Evolutionary conservation across 257 asterid species (phyloP).

Genomic region (Scutellaria galericulata): DNA sequence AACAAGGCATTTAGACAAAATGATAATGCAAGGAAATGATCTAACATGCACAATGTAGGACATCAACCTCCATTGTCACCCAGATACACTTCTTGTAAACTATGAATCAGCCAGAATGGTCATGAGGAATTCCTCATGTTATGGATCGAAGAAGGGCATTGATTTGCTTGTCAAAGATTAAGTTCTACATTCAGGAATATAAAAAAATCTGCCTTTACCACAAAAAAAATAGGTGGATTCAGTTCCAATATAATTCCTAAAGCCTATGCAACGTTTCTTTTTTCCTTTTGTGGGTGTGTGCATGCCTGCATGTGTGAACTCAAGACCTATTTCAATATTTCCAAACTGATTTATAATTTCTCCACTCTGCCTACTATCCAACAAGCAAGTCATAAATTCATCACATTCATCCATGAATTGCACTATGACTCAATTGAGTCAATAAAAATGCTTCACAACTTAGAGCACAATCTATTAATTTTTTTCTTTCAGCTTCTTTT

Average conservation of each 20-base stretch:
- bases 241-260: background rate
- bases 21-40: background rate
- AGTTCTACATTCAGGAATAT: background rate
- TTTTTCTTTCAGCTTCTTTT: too few species aligned
- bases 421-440: too few species aligned
- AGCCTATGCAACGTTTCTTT: background rate
- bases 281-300: background rate
- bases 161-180: slow-evolving; percentile 3
- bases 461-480: too few species aligned
- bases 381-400: background rate
- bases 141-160: slow-evolving; percentile 13
- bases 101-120: background rate
- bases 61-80: slow-evolving; percentile 5
- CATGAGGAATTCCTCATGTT: slow-evolving; percentile 12
- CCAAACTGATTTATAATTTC: background rate
- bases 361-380: background rate
- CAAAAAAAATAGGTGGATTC: background rate
- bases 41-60: background rate
- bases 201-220: slow-evolving; percentile 1
- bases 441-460: too few species aligned
- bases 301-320: background rate
- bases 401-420: background rate
- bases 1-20: background rate
- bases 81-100: background rate
- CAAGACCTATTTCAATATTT: slow-evolving; percentile 4